Conservation (phyloP, 345 rosid species). For the Brassica rapa region DNA sequence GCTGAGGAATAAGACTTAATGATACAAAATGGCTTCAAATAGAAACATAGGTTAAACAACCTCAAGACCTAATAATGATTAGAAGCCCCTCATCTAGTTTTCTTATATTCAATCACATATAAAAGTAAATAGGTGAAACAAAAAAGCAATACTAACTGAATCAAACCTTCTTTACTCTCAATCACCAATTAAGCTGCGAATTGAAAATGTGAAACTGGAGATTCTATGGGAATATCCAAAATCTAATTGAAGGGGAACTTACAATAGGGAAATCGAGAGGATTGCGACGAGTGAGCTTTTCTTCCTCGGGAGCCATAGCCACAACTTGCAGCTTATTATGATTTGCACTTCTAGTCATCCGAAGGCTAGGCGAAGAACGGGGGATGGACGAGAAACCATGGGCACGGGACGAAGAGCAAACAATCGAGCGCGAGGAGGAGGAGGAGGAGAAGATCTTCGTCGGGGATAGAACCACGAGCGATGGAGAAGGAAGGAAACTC, state of each 20-base stretch:
- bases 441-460: background rate
- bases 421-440: slow-evolving; percentile 11
- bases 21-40: background rate
- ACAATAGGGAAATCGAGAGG: slow-evolving; percentile 76
- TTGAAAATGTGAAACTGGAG: background rate
- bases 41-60: slow-evolving; percentile 4
- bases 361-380: slow-evolving; percentile 12
- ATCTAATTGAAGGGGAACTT: slow-evolving; percentile 22
- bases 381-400: slow-evolving; percentile 18
- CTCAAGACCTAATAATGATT: background rate
- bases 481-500: slow-evolving; percentile 32
- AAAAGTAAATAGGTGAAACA: background rate
- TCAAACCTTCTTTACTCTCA: background rate
- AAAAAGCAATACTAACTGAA: background rate
- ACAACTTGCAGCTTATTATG: slow-evolving; percentile 43
- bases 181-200: slow-evolving; percentile 1
- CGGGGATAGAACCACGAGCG: slow-evolving; percentile 22
- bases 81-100: background rate
- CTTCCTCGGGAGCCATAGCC: slow-evolving; percentile 80
- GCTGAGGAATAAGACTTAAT: background rate
- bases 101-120: background rate
- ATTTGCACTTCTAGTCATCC: slow-evolving; percentile 22
- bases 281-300: slow-evolving; percentile 64
- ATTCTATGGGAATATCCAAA: background rate
- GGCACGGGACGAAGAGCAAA: slow-evolving; percentile 26